Conservation (phyloP, 2,329 filamentous ascomycete genomes). For the Botrytis cinerea region DNA sequence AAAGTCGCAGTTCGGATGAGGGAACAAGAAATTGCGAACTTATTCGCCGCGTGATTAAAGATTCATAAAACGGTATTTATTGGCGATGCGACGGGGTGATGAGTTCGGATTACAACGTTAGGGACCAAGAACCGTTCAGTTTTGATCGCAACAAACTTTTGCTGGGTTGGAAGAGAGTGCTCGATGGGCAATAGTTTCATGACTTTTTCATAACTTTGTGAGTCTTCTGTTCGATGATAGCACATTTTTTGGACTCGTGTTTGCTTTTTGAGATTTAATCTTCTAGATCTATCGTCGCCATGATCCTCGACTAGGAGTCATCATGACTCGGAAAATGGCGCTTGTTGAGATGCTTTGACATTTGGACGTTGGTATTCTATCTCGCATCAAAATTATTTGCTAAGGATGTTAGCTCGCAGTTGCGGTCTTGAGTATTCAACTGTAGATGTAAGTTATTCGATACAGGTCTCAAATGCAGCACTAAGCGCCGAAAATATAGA, state of each 20-base stretch:
- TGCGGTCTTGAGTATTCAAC: neutral
- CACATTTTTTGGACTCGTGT: neutral
- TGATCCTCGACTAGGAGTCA: neutral
- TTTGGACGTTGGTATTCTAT: neutral
- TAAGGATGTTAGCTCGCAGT: neutral
- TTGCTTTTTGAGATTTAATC: neutral
- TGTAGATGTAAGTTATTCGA: neutral
- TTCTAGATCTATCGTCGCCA: neutral
- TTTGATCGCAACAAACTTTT: neutral
- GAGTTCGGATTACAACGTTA: too few relatives aligned
- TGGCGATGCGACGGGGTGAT: neutral
- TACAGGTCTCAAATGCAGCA: neutral
- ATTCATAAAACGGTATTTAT: neutral
- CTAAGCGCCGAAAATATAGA: neutral
- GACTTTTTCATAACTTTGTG: neutral
- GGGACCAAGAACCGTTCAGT: neutral
- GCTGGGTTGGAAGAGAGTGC: neutral
- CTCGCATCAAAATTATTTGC: neutral
- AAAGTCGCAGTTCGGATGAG: neutral
- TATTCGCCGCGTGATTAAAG: neutral
- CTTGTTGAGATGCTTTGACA: neutral
- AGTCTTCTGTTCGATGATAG: too few relatives aligned
- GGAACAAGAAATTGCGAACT: neutral
- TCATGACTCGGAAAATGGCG: neutral
- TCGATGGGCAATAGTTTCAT: neutral